Evolutionary conservation across 108 stramenopile species (phyloP).

Genomic region (Skeletonema potamos): DNA sequence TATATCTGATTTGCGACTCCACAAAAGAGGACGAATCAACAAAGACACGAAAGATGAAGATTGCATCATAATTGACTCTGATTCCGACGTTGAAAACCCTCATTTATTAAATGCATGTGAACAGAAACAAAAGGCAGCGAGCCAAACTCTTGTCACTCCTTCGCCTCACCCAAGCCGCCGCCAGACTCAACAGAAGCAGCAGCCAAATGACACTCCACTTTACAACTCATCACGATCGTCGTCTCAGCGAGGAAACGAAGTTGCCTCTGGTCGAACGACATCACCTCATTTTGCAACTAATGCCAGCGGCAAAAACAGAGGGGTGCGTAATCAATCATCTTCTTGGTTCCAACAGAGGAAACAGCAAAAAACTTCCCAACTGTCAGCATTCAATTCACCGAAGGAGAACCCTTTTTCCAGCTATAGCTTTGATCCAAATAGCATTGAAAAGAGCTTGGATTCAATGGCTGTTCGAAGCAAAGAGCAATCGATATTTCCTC

Average conservation of each 20-base stretch:
- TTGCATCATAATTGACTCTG: constrained; percentile 21
- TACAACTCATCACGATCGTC: constrained; percentile 1
- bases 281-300: constrained; percentile 8
- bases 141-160: constrained; percentile 29
- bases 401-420: constrained; percentile 77
- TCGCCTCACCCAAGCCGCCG: constrained; percentile 33
- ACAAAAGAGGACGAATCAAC: constrained; percentile 25
- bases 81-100: not conserved
- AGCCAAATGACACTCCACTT: not conserved
- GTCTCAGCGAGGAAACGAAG: not conserved
- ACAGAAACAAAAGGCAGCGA: not conserved
- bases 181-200: not conserved
- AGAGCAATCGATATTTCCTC: constrained; percentile 33
- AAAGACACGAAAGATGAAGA: constrained; percentile 20
- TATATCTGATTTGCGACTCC: constrained; percentile 29
- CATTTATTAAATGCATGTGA: not conserved
- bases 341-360: constrained; percentile 38
- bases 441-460: constrained; percentile 58
- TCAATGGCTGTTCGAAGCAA: constrained; percentile 19
- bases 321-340: constrained; percentile 12
- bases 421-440: constrained; percentile 86
- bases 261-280: not conserved
- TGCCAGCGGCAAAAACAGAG: not conserved
- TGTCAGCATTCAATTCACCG: constrained; percentile 45
- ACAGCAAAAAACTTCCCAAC: constrained; percentile 26